These are phyloP conservation scores for Ophiocordyceps camponoti-floridani DNA, from an alignment of 2,329 filamentous ascomycete genomes.

Conservation along the genomic window DNA sequence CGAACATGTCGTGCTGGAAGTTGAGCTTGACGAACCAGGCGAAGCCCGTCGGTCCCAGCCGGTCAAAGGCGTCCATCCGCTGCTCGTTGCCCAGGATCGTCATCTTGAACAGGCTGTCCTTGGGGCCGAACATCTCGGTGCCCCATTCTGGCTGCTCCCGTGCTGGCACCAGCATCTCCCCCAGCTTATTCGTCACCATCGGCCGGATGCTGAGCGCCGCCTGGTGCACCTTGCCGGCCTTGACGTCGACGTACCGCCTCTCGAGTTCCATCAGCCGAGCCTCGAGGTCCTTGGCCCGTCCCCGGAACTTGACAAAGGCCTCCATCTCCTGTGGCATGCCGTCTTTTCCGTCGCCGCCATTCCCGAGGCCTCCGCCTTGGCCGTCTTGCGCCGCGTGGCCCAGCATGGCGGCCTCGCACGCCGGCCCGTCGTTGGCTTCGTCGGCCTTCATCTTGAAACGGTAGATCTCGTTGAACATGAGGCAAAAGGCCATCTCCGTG, in stretches of 20 bases:
- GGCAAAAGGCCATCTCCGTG: slow-evolving; percentile 41
- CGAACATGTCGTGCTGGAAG: slow-evolving; percentile 38
- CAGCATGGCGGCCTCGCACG: slow-evolving; percentile 30
- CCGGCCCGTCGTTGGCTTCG: slow-evolving; percentile 20
- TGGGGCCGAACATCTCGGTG: slow-evolving; percentile 27
- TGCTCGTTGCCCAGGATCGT: slow-evolving; percentile 30
- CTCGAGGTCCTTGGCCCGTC: slow-evolving; percentile 23
- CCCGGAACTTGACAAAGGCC: slow-evolving; percentile 21
- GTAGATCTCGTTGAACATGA: slow-evolving; percentile 31
- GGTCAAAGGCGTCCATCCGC: slow-evolving; percentile 23
- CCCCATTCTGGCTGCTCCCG: slow-evolving; percentile 28
- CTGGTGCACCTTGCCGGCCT: slow-evolving; percentile 32
- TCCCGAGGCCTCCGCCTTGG: slow-evolving; percentile 2
- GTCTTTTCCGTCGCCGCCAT: slow-evolving; percentile 10
- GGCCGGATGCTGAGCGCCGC: slow-evolving; percentile 28
- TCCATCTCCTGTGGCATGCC: slow-evolving; percentile 1
- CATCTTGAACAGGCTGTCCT: slow-evolving; percentile 38
- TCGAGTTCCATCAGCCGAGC: slow-evolving; percentile 24
- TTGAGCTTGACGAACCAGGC: slow-evolving; percentile 35
- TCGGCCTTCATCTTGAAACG: slow-evolving; percentile 29
- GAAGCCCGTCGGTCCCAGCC: slow-evolving; percentile 27
- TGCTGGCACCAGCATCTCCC: slow-evolving; percentile 27
- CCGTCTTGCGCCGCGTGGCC: slow-evolving; percentile 10
- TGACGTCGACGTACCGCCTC: slow-evolving; percentile 29
- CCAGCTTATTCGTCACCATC: slow-evolving; percentile 30